phyloP scores from a whole-genome alignment of 768 basidiomycete genomes.

The Harrya chromipes region DNA sequence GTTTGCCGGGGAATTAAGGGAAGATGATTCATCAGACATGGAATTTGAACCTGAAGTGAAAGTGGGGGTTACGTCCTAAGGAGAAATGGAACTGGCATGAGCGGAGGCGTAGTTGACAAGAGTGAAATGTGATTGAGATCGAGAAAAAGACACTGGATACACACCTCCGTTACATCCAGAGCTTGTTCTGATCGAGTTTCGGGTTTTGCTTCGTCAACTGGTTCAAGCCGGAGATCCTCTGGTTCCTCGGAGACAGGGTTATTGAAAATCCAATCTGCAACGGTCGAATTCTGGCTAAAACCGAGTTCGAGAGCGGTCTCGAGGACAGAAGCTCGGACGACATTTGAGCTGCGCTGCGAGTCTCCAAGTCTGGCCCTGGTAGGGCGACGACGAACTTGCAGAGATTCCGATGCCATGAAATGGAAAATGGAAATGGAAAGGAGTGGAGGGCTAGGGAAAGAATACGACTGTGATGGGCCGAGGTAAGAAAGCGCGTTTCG shows the following conservation, averaged over 20 bases:
- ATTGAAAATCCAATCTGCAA: slow-evolving; percentile 73
- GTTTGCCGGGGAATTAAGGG: slow-evolving; percentile 27
- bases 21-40: slow-evolving; percentile 41
- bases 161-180: slow-evolving; percentile 29
- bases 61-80: slow-evolving; percentile 29
- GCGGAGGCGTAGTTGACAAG: neutral
- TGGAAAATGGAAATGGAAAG: slow-evolving; percentile 10
- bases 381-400: slow-evolving; percentile 28
- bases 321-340: slow-evolving; percentile 69
- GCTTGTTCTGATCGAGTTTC: slow-evolving; percentile 10
- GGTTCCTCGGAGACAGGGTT: slow-evolving; percentile 56
- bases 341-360: slow-evolving; percentile 47
- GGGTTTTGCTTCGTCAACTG: neutral
- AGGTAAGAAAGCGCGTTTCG: slow-evolving; percentile 5
- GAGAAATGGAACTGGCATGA: slow-evolving; percentile 10
- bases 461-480: neutral
- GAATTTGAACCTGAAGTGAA: slow-evolving; percentile 41
- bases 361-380: slow-evolving; percentile 17
- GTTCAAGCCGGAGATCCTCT: slow-evolving; percentile 36
- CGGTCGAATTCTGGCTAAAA: slow-evolving; percentile 52
- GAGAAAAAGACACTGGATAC: slow-evolving; percentile 4
- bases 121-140: neutral
- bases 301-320: slow-evolving; percentile 72
- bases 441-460: slow-evolving; percentile 10
- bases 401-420: slow-evolving; percentile 21